A percentile compares a stretch with the other conserved stretches of the same genome.
Evolutionary conservation across 2,329 filamentous ascomycete genomes (phyloP).

Genomic region (Colletotrichum filicis): DNA sequence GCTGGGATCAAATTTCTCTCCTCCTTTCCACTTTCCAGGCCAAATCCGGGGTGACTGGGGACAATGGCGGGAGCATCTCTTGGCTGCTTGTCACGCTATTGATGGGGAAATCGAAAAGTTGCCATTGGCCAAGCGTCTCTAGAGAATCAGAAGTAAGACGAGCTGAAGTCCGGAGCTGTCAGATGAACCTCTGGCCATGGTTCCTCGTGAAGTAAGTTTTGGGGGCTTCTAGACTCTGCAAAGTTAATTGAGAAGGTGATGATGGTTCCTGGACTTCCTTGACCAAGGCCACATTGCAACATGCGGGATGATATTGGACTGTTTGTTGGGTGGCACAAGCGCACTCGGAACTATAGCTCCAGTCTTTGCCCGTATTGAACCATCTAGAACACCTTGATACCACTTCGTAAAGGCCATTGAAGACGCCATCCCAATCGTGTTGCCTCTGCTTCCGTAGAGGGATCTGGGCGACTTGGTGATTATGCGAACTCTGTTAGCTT

Average conservation of each 20-base stretch:
- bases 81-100: neutral
- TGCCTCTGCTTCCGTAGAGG: too few species aligned
- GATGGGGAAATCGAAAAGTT: neutral
- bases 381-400: neutral
- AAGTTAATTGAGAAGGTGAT: neutral
- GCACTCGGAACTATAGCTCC: neutral
- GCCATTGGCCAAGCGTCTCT: neutral
- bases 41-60: constrained; percentile 24
- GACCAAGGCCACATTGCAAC: neutral
- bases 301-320: neutral
- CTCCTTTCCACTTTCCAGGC: neutral
- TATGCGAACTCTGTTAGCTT: too few species aligned
- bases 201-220: constrained; percentile 1
- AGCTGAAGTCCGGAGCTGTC: neutral
- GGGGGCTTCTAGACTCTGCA: neutral
- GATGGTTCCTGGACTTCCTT: neutral
- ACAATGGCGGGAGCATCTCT: constrained; percentile 4
- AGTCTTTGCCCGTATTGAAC: constrained; percentile 17
- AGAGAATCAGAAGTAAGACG: neutral
- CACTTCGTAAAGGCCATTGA: neutral
- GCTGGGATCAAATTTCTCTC: too few species aligned
- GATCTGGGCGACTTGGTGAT: too few species aligned
- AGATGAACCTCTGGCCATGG: neutral
- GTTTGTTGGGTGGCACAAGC: neutral
- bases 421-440: too few species aligned